Evolutionary conservation across 2,329 filamentous ascomycete genomes (phyloP).

Genomic region (Aspergillus ruber): DNA sequence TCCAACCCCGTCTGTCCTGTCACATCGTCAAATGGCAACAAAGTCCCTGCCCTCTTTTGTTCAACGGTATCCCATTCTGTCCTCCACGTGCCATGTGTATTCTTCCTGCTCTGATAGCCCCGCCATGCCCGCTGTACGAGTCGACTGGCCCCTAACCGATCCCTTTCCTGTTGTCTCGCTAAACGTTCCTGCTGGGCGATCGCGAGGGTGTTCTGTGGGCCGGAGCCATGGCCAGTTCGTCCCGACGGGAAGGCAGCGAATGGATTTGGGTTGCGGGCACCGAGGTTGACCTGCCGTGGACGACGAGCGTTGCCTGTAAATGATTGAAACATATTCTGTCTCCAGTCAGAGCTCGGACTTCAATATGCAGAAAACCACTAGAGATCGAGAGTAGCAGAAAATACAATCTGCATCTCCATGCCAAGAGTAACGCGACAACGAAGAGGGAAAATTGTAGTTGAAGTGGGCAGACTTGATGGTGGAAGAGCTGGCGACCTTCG

Average conservation of each 20-base stretch:
- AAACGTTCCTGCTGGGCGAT: conserved; percentile 81
- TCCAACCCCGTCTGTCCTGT: conserved; percentile 38
- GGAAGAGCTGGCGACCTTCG: conserved; percentile 7
- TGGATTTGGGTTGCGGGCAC: conserved; percentile 73
- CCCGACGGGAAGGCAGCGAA: conserved; percentile 58
- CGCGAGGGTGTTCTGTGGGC: conserved; percentile 69
- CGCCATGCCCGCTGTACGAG: conserved; percentile 77
- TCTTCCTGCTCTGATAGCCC: conserved; percentile 60
- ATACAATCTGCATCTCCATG: conserved; percentile 18
- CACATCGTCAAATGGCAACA: conserved; percentile 24
- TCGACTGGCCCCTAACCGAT: conserved; percentile 65
- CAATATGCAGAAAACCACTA: conserved; percentile 6
- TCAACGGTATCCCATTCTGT: conserved; percentile 59
- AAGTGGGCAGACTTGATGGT: conserved; percentile 1
- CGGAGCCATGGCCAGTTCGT: conserved; percentile 53
- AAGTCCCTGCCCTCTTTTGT: conserved; percentile 27
- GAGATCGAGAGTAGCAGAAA: conserved; percentile 8
- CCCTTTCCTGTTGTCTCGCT: conserved; percentile 72
- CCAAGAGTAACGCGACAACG: conserved; percentile 17
- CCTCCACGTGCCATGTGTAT: conserved; percentile 53
- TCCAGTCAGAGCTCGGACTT: conserved; percentile 3
- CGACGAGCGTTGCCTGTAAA: conserved; percentile 85
- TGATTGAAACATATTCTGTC: conserved; percentile 69
- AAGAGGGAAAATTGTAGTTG: not conserved
- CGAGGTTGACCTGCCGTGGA: conserved; percentile 87